phyloP scores from a whole-genome alignment of 768 basidiomycete species.

The Tylopilus plumbeoviolaceoides region DNA sequence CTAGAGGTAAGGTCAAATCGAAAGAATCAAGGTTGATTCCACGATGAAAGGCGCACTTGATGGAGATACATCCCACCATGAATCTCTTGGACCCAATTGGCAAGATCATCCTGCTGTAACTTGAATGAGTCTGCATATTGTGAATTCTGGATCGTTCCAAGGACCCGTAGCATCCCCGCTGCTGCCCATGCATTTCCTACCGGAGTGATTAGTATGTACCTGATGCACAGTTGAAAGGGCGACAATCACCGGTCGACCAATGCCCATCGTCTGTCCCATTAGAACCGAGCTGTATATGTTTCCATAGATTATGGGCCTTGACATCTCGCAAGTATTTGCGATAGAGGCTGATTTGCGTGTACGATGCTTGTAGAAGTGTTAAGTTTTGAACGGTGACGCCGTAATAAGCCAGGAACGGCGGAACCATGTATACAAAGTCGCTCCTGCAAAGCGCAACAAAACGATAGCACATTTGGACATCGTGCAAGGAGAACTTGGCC shows the following conservation, averaged over 20 bases:
- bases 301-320: constrained; percentile 58
- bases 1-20: background rate
- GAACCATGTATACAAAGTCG: constrained; percentile 82
- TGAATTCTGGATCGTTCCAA: constrained; percentile 67
- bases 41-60: constrained; percentile 40
- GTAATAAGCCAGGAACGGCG: constrained; percentile 85
- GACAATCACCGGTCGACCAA: constrained; percentile 66
- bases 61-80: constrained; percentile 64
- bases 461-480: background rate
- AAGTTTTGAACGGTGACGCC: constrained; percentile 58
- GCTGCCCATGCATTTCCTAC: constrained; percentile 88
- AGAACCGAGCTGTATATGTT: constrained; percentile 64
- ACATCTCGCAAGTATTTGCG: constrained; percentile 57
- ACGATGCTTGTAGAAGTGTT: constrained; percentile 58
- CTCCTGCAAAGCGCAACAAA: constrained; percentile 42
- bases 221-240: background rate
- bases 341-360: constrained; percentile 71
- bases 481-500: background rate
- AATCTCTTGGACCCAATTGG: constrained; percentile 67
- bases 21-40: background rate
- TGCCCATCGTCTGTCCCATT: constrained; percentile 57
- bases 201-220: background rate
- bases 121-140: constrained; percentile 46
- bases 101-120: constrained; percentile 53
- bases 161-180: constrained; percentile 80